Evolutionary conservation across 2,329 filamentous ascomycete species (phyloP), one percentile per base, ranked within the genome.

Genomic region (Fusarium sp.): DNA sequence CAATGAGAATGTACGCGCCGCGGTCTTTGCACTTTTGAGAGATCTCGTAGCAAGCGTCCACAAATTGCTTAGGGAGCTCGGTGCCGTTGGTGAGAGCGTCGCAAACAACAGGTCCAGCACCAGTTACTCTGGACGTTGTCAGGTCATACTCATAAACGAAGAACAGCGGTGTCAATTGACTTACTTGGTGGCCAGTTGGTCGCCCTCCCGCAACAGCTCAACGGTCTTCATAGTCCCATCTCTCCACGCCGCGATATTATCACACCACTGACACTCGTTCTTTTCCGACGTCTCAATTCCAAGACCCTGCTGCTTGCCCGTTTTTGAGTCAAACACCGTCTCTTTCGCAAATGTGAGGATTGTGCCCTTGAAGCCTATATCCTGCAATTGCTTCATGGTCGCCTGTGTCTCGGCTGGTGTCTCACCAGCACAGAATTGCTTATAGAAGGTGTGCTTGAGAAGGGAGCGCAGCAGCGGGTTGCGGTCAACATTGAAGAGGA

Each of bases 391-490:
- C 11, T 76, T 75, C 54, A 81, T 80, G 1, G 79, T 82, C 19
- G 72, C 73, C n/a, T 77, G 76, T 0, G 86, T 82, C 74, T 87
- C 82, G 0, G 75, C 72, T 14, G 77, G 75, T 26, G 80, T 83
- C 70, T 84, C 83, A 1, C 86, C 86, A 0, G 83, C 83, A 65
- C 86, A 88, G 75, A 87, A 88, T 55, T 88, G 86, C 37, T 85
- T 84, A 70, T 77, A 83, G 6, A 84, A 85, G 0, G 84, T 86
- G 59, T 81, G 78, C 71, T 83, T 83, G 8, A 88, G 76, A 4
- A 87, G 56, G 13, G 76, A 74, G 26, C 80, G 77, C 14, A 87
- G 75, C 0, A 87, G 19, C 0, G 81, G 81, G 68, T 88, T 88
- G 40, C 78, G 78, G 46, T 87, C 83, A 17, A 86, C 78, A 65